phyloP scores from a whole-genome alignment of 768 basidiomycete species.

The Psilocybe azurescens region DNA sequence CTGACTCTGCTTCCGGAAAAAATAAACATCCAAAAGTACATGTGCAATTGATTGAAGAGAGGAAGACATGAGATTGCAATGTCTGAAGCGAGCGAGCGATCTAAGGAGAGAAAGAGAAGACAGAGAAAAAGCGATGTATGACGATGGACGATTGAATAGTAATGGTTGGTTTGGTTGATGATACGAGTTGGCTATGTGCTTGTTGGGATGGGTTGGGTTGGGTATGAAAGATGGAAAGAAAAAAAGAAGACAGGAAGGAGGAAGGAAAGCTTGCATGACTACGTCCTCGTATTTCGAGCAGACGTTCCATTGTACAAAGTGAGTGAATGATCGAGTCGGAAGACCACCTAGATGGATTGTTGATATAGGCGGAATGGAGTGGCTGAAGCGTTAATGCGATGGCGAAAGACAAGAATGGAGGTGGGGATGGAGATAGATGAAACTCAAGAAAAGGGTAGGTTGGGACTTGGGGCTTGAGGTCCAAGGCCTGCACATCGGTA shows the following conservation, averaged over 20 bases:
- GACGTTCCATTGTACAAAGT: slow-evolving; percentile 16
- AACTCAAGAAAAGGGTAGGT: no score
- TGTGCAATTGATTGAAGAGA: no score
- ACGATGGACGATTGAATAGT: neutral
- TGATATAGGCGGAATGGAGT: neutral
- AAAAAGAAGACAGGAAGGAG: neutral
- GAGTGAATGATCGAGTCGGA: neutral
- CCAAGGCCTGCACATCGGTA: no score
- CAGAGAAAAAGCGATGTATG: neutral
- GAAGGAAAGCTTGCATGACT: no score
- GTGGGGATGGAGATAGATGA: no score
- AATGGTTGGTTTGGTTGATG: neutral
- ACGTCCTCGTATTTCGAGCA: slow-evolving; percentile 10
- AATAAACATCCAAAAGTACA: no score
- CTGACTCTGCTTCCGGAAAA: no score
- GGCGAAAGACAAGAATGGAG: neutral
- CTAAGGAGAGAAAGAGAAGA: neutral
- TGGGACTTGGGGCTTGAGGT: no score
- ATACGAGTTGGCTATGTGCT: neutral
- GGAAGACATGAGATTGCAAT: no score
- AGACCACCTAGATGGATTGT: neutral
- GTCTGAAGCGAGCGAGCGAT: neutral
- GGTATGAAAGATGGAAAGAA: neutral
- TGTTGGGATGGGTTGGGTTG: neutral
- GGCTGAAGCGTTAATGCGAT: neutral